These are phyloP conservation scores for Hymenoscyphus scutula DNA, from an alignment of 2,329 filamentous ascomycete genomes.

Conservation along the genomic window DNA sequence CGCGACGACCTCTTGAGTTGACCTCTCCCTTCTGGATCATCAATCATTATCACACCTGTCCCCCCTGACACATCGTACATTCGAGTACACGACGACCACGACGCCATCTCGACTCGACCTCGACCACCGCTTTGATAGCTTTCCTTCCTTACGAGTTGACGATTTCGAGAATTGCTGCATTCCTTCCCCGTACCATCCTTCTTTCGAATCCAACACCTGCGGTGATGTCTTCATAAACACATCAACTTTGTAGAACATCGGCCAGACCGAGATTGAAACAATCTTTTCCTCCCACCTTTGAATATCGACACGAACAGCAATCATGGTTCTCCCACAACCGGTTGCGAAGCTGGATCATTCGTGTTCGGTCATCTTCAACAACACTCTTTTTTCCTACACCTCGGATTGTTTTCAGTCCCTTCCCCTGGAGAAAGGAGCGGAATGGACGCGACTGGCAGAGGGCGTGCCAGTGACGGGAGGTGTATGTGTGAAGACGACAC, in stretches of 20 bases:
- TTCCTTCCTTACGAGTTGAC: slow-evolving; percentile 19
- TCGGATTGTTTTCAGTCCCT: slow-evolving; percentile 73
- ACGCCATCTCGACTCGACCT: slow-evolving; percentile 7
- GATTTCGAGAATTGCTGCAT: slow-evolving; percentile 6
- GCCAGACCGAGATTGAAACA: slow-evolving; percentile 19
- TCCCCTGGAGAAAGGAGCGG: slow-evolving; percentile 61
- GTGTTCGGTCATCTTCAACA: slow-evolving; percentile 78
- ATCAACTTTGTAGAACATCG: slow-evolving; percentile 18
- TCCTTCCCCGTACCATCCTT: not conserved
- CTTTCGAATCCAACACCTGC: slow-evolving; percentile 4
- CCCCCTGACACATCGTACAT: not conserved
- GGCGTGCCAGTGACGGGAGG: slow-evolving; percentile 72
- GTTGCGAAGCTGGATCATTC: slow-evolving; percentile 68
- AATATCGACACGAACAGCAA: slow-evolving; percentile 17
- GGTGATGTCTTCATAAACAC: slow-evolving; percentile 28
- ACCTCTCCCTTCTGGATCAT: slow-evolving; percentile 16
- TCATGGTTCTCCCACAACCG: slow-evolving; percentile 59
- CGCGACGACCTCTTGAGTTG: slow-evolving; percentile 21
- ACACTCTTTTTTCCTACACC: slow-evolving; percentile 83
- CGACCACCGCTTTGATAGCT: slow-evolving; percentile 31
- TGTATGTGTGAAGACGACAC: slow-evolving; percentile 70
- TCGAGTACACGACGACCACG: not conserved
- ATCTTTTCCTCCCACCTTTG: slow-evolving; percentile 13
- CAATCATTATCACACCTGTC: not conserved
- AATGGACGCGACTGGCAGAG: slow-evolving; percentile 66